Percentiles rank a stretch among this genome's conserved stretches.
These are phyloP conservation scores for Geoglossum cookeanum DNA, from an alignment of 2,329 filamentous ascomycete genomes.

Conservation along the genomic window DNA sequence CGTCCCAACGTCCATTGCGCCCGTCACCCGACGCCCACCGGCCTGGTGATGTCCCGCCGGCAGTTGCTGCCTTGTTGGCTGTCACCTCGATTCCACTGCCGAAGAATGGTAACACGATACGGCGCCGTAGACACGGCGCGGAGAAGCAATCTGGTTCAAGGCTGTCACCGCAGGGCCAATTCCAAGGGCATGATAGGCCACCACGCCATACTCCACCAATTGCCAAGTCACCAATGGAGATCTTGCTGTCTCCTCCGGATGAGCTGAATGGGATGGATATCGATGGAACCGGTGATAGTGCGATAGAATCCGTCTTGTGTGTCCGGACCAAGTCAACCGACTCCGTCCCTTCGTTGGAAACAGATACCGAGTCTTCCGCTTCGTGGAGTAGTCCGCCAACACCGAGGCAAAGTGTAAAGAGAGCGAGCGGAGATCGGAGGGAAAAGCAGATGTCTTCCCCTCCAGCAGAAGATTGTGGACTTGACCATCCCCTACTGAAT, in stretches of 20 bases:
- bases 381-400: slow-evolving; percentile 26
- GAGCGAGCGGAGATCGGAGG: slow-evolving; percentile 19
- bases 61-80: slow-evolving; percentile 37
- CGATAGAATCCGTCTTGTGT: slow-evolving; percentile 23
- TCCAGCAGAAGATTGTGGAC: slow-evolving; percentile 31
- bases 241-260: slow-evolving; percentile 35
- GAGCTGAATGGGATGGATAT: slow-evolving; percentile 23
- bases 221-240: slow-evolving; percentile 29
- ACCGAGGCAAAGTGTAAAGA: slow-evolving; percentile 22
- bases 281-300: slow-evolving; percentile 21
- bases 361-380: slow-evolving; percentile 28
- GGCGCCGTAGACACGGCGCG: slow-evolving; percentile 20
- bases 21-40: slow-evolving; percentile 5
- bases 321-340: slow-evolving; percentile 35
- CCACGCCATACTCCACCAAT: slow-evolving; percentile 17
- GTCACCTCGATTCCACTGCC: slow-evolving; percentile 39
- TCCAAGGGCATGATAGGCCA: slow-evolving; percentile 28
- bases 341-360: slow-evolving; percentile 35
- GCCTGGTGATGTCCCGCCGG: slow-evolving; percentile 29
- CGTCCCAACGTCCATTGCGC: not conserved
- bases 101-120: slow-evolving; percentile 14
- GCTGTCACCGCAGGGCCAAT: slow-evolving; percentile 27
- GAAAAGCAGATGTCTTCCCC: slow-evolving; percentile 30
- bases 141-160: slow-evolving; percentile 5
- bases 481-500: slow-evolving; percentile 37